Conservation (phyloP, 1,284 basidiomycete species). For the Neonothopanus nambi region DNA sequence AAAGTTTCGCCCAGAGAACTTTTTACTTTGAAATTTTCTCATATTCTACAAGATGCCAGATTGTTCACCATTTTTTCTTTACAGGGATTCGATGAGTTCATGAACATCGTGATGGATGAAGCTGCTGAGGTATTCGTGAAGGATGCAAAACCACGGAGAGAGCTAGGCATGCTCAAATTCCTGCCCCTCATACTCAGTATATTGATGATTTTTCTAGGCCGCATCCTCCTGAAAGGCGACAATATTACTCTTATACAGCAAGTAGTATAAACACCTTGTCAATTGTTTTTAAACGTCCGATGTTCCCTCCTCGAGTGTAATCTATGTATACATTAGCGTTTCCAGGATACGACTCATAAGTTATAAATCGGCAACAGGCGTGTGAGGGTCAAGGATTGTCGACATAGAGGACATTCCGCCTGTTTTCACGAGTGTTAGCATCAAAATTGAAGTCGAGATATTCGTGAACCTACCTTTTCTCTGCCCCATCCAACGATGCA, state of each 20-base stretch:
- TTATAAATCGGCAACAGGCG: conserved; percentile 7
- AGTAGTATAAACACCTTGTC: conserved; percentile 33
- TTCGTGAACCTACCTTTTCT: conserved; percentile 72
- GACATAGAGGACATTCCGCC: conserved; percentile 87
- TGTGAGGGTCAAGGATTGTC: conserved; percentile 75
- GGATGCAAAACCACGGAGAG: conserved; percentile 79
- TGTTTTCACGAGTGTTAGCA: conserved; percentile 10
- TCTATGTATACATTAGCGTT: neutral
- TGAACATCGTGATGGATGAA: conserved; percentile 98
- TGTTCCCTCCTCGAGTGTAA: conserved; percentile 5
- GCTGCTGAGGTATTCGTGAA: conserved; percentile 92
- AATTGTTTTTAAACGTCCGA: conserved; percentile 1
- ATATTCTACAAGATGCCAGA: conserved; percentile 18
- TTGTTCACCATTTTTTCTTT: conserved; percentile 17
- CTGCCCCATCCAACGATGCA: conserved; percentile 88
- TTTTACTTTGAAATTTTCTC: conserved; percentile 9
- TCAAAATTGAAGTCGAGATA: conserved; percentile 7
- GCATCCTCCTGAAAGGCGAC: conserved; percentile 92
- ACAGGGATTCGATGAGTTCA: conserved; percentile 99
- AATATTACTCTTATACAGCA: conserved; percentile 95
- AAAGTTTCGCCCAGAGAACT: neutral
- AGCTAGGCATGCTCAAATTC: conserved; percentile 59
- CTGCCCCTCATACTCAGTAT: conserved; percentile 7
- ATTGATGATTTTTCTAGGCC: conserved; percentile 53
- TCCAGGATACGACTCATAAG: neutral